These are phyloP conservation scores for Xenosphaeropsis pyriputrescens DNA, from an alignment of 2,329 filamentous ascomycete species.

Conservation along the genomic window DNA sequence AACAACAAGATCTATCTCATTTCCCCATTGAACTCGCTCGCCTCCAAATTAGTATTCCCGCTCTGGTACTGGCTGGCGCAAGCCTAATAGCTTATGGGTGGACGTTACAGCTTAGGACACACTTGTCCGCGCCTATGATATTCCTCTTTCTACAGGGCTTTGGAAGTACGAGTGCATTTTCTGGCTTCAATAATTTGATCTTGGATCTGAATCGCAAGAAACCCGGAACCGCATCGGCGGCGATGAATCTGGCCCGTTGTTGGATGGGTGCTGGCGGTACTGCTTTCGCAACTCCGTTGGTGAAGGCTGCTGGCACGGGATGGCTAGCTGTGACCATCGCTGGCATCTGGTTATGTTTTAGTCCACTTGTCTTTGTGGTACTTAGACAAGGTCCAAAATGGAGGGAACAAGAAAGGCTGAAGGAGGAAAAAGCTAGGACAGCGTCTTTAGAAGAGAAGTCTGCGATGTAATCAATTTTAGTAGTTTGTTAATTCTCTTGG, in stretches of 20 bases:
- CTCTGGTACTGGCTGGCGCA: slow-evolving; percentile 20
- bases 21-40: slow-evolving; percentile 25
- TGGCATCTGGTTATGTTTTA: slow-evolving; percentile 15
- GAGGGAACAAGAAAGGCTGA: slow-evolving; percentile 20
- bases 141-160: slow-evolving; percentile 20
- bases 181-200: slow-evolving; percentile 17
- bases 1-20: slow-evolving; percentile 2
- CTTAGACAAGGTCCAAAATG: slow-evolving; percentile 21
- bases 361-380: slow-evolving; percentile 22
- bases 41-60: slow-evolving; percentile 19
- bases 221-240: slow-evolving; percentile 19
- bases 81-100: slow-evolving; percentile 21
- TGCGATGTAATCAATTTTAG: no score
- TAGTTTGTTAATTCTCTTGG: no score
- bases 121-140: slow-evolving; percentile 18
- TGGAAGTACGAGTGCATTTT: slow-evolving; percentile 19
- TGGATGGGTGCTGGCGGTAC: slow-evolving; percentile 18
- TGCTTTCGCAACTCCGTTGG: slow-evolving; percentile 11
- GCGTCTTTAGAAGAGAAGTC: no score
- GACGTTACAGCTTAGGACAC: slow-evolving; percentile 14
- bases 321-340: slow-evolving; percentile 16
- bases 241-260: slow-evolving; percentile 20
- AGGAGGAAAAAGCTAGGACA: slow-evolving; percentile 4
- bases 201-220: slow-evolving; percentile 19
- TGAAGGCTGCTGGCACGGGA: slow-evolving; percentile 13